A percentile compares a stretch with the other conserved stretches of the same genome.
These are phyloP conservation scores for Sordariomycetes sp. DNA, from an alignment of 2,329 filamentous ascomycete genomes.

Conservation along the genomic window DNA sequence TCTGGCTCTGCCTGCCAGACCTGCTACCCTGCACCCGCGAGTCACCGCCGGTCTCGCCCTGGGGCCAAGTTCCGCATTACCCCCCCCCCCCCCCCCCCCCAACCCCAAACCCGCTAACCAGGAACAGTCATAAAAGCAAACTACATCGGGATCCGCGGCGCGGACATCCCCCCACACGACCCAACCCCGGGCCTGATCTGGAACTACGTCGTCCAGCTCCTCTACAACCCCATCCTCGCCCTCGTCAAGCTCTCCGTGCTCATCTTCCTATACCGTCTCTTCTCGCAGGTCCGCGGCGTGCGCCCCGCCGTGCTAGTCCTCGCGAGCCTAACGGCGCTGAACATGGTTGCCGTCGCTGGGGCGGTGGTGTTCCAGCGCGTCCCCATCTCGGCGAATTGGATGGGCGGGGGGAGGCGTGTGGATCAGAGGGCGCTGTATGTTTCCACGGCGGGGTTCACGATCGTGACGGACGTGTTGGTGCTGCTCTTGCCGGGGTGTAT, in stretches of 20 bases:
- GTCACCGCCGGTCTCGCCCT: neutral
- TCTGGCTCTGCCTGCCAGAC: conserved; percentile 3
- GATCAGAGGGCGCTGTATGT: conserved; percentile 16
- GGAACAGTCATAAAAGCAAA: conserved; percentile 13
- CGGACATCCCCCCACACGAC: conserved; percentile 8
- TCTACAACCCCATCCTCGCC: conserved; percentile 31
- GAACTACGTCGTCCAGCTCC: conserved; percentile 21
- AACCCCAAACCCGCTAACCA: neutral
- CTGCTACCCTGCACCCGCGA: conserved; percentile 1
- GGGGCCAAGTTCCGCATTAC: conserved; percentile 6
- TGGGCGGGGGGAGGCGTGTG: conserved; percentile 18
- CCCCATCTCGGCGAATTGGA: conserved; percentile 20
- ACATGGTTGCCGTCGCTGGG: conserved; percentile 21
- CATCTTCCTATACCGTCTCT: conserved; percentile 28
- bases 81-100: neutral
- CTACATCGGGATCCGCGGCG: conserved; percentile 15
- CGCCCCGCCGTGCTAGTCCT: conserved; percentile 14
- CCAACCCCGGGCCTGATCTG: conserved; percentile 12
- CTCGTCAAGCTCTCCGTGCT: conserved; percentile 30
- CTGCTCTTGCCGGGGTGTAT: conserved; percentile 24
- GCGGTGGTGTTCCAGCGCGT: conserved; percentile 24
- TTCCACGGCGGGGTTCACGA: conserved; percentile 20
- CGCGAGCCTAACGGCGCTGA: conserved; percentile 18
- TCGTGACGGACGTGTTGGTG: conserved; percentile 25
- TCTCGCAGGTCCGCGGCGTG: conserved; percentile 19